These are phyloP conservation scores for Pseudogymnoascus sp. DNA, from an alignment of 2,329 filamentous ascomycete species.

Conservation along the genomic window DNA sequence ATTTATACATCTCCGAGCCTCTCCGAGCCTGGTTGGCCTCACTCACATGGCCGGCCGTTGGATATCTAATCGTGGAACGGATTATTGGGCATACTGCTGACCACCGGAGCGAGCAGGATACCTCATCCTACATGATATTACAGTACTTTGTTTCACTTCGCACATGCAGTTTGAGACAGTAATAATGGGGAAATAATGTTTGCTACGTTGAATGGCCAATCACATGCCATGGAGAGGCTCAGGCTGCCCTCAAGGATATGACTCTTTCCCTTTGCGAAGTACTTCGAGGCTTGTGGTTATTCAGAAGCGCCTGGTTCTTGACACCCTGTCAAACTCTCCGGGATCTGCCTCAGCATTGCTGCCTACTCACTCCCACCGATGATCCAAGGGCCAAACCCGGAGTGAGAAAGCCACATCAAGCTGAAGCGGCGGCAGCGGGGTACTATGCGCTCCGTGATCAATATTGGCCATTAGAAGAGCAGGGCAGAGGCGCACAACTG, in stretches of 20 bases:
- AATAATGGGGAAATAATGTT: constrained; percentile 3
- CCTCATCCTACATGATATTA: not conserved
- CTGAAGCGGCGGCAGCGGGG: not conserved
- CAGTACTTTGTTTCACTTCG: not conserved
- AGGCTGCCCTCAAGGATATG: not conserved
- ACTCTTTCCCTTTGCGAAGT: not conserved
- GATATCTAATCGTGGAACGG: not conserved
- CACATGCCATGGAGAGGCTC: not conserved
- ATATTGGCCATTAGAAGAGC: not conserved
- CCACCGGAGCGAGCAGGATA: not conserved
- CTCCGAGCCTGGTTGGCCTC: not conserved
- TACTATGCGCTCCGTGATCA: not conserved
- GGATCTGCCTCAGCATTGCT: not conserved
- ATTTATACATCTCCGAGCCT: constrained; percentile 3
- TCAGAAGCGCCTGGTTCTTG: not conserved
- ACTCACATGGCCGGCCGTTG: constrained; percentile 4
- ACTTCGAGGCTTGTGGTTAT: not conserved
- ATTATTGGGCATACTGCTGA: not conserved
- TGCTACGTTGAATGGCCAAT: constrained; percentile 4
- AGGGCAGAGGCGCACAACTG: not conserved
- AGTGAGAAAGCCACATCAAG: not conserved
- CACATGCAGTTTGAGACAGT: constrained; percentile 5
- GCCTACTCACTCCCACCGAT: not conserved
- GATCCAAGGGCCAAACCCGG: not conserved
- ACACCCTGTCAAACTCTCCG: not conserved